Base-by-base conservation (phyloP, 768 basidiomycete genomes). In the Kwoniella sp. region DNA sequence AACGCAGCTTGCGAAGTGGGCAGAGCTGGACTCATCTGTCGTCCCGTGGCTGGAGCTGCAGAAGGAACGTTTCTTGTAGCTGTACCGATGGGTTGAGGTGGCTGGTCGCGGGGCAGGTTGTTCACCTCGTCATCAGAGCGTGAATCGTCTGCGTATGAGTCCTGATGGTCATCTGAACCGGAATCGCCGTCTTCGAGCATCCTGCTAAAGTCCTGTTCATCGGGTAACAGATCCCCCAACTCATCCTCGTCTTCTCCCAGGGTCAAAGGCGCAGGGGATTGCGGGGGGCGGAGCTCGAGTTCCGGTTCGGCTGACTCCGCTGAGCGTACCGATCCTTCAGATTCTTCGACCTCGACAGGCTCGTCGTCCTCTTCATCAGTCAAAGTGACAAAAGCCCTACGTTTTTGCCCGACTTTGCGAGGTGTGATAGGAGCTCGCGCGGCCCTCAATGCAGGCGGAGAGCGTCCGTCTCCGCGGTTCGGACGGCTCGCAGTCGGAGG, bases 211-310 rank as follows among this genome's bases (percentile, higher is more conserved):
- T 65, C 47, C 38, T 41, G 26, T 31, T 38, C 51, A 22, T 29
- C 2, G 13, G 63, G 57, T 31, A 65, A 34, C 4, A 65, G 47
- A 54, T 65, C 57, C 9, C 48, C 63, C n/a, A 58, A 58, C 22
- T 58, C 56, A n/a, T 55, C 45, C 13, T 61, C 51, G 4, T 54
- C 61, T 15, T 41, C 51, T n/a, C n/a, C n/a, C n/a, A n/a, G n/a
- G n/a, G n/a, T n/a, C n/a, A n/a, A n/a, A n/a, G n/a, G n/a, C n/a
- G n/a, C n/a, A n/a, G n/a, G n/a, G n/a, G n/a, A n/a, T n/a, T n/a
- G n/a, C n/a, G n/a, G n/a, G n/a, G n/a, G n/a, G n/a, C n/a, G n/a
- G n/a, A n/a, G n/a, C n/a, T n/a, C n/a, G n/a, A n/a, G n/a, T n/a
- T n/a, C n/a, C n/a, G n/a, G n/a, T n/a, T n/a, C n/a, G n/a, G n/a